Conservation (phyloP, 1,139 yeast genomes). For the Blastobotrys arbuscula region DNA sequence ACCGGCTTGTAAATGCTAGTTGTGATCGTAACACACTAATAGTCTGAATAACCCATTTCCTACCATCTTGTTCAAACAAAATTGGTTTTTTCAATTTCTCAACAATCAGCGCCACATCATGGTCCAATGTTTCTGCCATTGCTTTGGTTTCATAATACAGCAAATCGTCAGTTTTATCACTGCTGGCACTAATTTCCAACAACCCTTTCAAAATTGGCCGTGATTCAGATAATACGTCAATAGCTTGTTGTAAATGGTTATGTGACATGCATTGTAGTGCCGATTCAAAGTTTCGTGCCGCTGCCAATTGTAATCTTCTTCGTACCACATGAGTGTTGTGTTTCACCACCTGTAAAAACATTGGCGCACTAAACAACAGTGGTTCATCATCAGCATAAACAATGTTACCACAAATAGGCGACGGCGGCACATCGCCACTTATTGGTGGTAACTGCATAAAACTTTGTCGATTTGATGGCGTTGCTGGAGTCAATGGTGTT, state of each 20-base stretch:
- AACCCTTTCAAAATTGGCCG: constrained; percentile 16
- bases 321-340: constrained; percentile 21
- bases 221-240: constrained; percentile 12
- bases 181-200: constrained; percentile 11
- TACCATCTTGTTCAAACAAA: constrained; percentile 23
- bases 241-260: constrained; percentile 13
- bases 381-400: constrained; percentile 13
- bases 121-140: constrained; percentile 19
- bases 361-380: constrained; percentile 10
- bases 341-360: constrained; percentile 18
- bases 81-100: constrained; percentile 17
- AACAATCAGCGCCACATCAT: constrained; percentile 15
- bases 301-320: constrained; percentile 24
- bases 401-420: constrained; percentile 20
- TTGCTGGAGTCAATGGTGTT: constrained; percentile 7
- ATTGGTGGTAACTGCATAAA: constrained; percentile 3
- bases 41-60: constrained; percentile 26
- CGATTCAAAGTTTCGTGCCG: constrained; percentile 22
- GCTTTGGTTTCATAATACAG: constrained; percentile 16
- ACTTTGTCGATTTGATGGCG: background rate
- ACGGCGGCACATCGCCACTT: constrained; percentile 14
- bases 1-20: constrained; percentile 21
- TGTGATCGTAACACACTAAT: constrained; percentile 25
- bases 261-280: constrained; percentile 13
- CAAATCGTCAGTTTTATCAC: constrained; percentile 11